Conservation (phyloP, 2,329 filamentous ascomycete species). For the Phyllosticta citrichinensis region DNA sequence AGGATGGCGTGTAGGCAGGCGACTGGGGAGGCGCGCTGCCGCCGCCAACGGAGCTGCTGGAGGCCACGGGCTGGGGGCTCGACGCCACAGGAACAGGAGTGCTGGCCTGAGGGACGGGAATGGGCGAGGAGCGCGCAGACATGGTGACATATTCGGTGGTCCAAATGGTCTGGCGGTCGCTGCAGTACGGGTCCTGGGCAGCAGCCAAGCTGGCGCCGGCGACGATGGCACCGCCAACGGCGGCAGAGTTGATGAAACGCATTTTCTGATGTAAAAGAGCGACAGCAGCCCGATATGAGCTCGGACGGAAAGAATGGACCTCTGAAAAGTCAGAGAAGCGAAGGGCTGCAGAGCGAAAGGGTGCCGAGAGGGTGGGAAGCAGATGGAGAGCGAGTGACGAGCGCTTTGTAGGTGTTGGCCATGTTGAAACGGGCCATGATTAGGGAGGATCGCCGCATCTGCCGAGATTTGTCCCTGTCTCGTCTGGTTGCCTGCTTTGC, state of each 20-base stretch:
- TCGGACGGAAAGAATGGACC: slow-evolving; percentile 7
- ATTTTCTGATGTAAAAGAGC: background rate
- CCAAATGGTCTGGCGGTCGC: slow-evolving; percentile 4
- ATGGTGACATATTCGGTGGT: slow-evolving; percentile 8
- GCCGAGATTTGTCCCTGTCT: background rate
- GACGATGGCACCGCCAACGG: slow-evolving; percentile 5
- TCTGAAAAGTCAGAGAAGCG: slow-evolving; percentile 10
- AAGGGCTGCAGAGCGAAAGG: background rate
- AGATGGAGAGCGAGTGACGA: background rate
- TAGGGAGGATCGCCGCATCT: background rate
- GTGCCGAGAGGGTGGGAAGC: background rate
- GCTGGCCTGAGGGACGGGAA: background rate
- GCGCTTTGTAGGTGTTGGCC: background rate
- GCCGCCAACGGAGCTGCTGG: background rate
- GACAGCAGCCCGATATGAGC: background rate
- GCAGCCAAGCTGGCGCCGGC: slow-evolving; percentile 6
- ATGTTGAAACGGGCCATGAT: background rate
- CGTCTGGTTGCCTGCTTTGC: background rate
- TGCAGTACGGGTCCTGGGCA: slow-evolving; percentile 5
- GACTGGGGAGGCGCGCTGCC: background rate
- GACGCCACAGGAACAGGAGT: background rate
- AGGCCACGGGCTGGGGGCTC: background rate
- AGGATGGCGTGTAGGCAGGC: background rate
- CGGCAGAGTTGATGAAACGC: slow-evolving; percentile 7
- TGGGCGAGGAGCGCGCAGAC: background rate